Evolutionary conservation across 2,329 filamentous ascomycete genomes (phyloP).

Genomic region (Cytospora schulzeri): DNA sequence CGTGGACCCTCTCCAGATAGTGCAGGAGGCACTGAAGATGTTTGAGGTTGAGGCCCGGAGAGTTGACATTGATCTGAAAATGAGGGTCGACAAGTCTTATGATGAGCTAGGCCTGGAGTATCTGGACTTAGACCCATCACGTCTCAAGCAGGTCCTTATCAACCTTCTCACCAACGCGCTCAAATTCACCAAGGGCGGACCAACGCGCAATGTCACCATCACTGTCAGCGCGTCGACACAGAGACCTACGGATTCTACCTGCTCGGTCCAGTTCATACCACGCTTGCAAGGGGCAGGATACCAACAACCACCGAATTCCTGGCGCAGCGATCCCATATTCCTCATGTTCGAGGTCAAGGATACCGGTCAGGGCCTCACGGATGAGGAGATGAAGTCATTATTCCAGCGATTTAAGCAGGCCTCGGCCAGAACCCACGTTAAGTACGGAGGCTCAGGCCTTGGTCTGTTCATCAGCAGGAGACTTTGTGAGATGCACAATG

Average conservation of each 20-base stretch:
- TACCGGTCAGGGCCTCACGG: constrained; percentile 70
- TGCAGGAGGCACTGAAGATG: constrained; percentile 72
- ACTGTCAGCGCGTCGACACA: constrained; percentile 47
- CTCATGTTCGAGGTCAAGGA: constrained; percentile 76
- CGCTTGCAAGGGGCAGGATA: constrained; percentile 50
- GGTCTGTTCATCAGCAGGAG: constrained; percentile 78
- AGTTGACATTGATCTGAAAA: constrained; percentile 67
- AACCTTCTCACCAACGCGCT: constrained; percentile 81
- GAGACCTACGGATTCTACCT: constrained; percentile 43
- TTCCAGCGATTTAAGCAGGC: constrained; percentile 77
- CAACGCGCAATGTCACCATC: constrained; percentile 56
- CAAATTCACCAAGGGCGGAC: constrained; percentile 73
- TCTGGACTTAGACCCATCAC: constrained; percentile 70
- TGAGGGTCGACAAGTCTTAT: constrained; percentile 65
- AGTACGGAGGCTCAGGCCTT: constrained; percentile 74
- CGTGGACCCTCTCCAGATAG: constrained; percentile 67
- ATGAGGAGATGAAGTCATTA: constrained; percentile 67
- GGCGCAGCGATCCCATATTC: constrained; percentile 54
- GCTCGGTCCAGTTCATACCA: constrained; percentile 63
- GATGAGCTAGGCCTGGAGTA: constrained; percentile 60
- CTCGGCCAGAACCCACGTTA: constrained; percentile 69
- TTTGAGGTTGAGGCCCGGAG: constrained; percentile 75
- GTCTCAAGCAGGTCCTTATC: constrained; percentile 77
- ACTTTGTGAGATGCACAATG: constrained; percentile 79
- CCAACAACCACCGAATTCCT: constrained; percentile 37